Conservation (phyloP, 768 basidiomycete species). For the Rhizopogon vulgaris region DNA sequence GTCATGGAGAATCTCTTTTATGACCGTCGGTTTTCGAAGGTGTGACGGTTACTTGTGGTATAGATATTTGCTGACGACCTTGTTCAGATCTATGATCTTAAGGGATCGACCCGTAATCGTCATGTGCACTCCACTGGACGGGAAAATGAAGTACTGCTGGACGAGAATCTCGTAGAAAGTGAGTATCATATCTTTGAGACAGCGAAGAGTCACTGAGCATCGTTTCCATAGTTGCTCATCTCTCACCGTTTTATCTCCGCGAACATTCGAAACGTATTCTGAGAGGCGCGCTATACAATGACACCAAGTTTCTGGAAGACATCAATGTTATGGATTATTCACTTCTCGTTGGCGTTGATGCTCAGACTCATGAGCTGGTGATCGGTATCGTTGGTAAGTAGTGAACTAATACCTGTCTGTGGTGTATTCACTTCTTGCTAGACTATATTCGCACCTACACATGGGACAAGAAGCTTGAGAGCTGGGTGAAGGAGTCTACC, state of each 20-base stretch:
- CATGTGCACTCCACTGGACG: conserved; percentile 87
- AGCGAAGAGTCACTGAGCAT: conserved; percentile 5
- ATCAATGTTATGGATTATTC: conserved; percentile 99
- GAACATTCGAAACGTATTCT: conserved; percentile 94
- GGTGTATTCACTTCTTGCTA: conserved; percentile 20
- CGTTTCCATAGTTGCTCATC: conserved; percentile 59
- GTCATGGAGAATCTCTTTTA: conserved; percentile 99
- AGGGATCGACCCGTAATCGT: conserved; percentile 92
- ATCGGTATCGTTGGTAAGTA: conserved; percentile 91
- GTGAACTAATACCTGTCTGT: not conserved
- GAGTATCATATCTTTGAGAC: conserved; percentile 17
- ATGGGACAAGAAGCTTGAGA: conserved; percentile 98
- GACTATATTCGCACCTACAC: conserved; percentile 95
- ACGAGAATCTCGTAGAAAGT: conserved; percentile 95
- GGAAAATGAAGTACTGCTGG: conserved; percentile 89
- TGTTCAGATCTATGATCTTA: conserved; percentile 87
- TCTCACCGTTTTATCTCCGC: conserved; percentile 88
- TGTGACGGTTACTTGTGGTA: conserved; percentile 20
- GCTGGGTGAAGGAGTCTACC: conserved; percentile 94
- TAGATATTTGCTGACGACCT: conserved; percentile 1
- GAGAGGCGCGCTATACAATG: conserved; percentile 86
- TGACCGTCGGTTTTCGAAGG: conserved; percentile 84
- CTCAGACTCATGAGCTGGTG: conserved; percentile 82
- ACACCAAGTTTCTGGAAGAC: conserved; percentile 90
- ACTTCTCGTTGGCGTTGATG: conserved; percentile 92